Evolutionary conservation across 164 flowering plant genomes (phyloP).

Genomic region (Euptelea pleiosperma): DNA sequence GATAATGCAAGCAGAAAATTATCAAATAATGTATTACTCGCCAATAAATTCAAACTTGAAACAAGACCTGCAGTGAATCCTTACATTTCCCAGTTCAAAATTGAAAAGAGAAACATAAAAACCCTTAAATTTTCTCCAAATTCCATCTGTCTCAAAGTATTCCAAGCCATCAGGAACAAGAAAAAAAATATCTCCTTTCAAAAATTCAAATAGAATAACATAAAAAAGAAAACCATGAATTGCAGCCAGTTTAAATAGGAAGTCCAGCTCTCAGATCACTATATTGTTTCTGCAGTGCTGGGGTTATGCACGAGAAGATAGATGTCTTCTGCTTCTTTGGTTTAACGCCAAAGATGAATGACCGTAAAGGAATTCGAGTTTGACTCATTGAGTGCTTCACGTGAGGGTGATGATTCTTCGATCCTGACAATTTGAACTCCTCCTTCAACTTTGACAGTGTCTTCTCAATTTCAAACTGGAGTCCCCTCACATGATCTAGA

Average conservation of each 20-base stretch:
- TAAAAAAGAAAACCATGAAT: constrained; percentile 1
- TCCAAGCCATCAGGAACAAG: neutral
- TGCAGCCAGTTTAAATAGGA: constrained; percentile 11
- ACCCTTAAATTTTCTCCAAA: no score
- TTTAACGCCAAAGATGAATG: constrained; percentile 67
- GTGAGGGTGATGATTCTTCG: constrained; percentile 20
- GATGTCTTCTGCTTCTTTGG: constrained; percentile 53
- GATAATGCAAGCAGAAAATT: no score
- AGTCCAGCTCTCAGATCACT: constrained; percentile 24
- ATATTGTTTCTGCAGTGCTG: constrained; percentile 49
- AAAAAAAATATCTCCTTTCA: neutral
- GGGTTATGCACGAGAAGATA: constrained; percentile 54
- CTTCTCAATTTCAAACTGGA: constrained; percentile 46
- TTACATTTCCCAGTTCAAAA: neutral
- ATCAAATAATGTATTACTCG: no score
- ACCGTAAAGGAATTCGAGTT: constrained; percentile 54
- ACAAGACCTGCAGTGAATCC: neutral
- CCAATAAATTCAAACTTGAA: neutral
- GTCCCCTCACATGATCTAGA: constrained; percentile 34
- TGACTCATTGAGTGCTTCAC: constrained; percentile 23
- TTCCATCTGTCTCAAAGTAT: no score
- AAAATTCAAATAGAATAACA: neutral
- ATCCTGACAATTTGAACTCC: constrained; percentile 33
- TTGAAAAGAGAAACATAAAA: neutral
- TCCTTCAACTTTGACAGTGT: constrained; percentile 37